Conservation (phyloP, 163 green algal species). For the Scenedesmus sp. region DNA sequence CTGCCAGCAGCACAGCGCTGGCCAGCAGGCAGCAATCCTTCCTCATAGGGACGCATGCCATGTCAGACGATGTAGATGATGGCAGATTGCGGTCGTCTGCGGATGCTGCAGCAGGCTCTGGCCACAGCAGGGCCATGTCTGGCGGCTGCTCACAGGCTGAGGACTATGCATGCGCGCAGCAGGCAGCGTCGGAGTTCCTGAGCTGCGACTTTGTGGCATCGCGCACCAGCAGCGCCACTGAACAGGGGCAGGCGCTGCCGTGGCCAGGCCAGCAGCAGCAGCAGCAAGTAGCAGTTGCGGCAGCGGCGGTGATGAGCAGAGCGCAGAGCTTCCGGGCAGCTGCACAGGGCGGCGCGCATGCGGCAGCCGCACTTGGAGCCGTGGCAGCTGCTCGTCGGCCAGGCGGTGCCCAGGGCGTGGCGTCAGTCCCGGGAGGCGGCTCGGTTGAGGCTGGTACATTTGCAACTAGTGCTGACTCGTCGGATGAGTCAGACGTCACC, state of each 20-base stretch:
- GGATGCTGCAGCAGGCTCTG: background rate
- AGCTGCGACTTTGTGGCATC: background rate
- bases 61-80: slow-evolving; percentile 17
- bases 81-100: background rate
- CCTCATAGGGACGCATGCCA: slow-evolving; percentile 32
- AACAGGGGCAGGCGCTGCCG: background rate
- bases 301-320: background rate
- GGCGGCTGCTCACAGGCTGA: background rate
- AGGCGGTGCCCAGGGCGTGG: background rate
- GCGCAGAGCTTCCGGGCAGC: background rate
- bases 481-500: slow-evolving; percentile 38
- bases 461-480: background rate
- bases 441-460: background rate
- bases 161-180: background rate
- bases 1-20: slow-evolving; percentile 4
- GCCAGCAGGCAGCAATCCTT: slow-evolving; percentile 39
- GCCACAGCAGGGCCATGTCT: background rate
- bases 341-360: background rate
- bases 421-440: background rate
- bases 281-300: slow-evolving; percentile 13
- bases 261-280: background rate
- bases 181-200: slow-evolving; percentile 11
- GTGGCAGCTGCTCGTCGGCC: background rate
- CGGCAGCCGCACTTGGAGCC: background rate
- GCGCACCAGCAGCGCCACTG: background rate